Evolutionary conservation across 306 rosid species (phyloP).

Genomic region (Cucurbita pepo): DNA sequence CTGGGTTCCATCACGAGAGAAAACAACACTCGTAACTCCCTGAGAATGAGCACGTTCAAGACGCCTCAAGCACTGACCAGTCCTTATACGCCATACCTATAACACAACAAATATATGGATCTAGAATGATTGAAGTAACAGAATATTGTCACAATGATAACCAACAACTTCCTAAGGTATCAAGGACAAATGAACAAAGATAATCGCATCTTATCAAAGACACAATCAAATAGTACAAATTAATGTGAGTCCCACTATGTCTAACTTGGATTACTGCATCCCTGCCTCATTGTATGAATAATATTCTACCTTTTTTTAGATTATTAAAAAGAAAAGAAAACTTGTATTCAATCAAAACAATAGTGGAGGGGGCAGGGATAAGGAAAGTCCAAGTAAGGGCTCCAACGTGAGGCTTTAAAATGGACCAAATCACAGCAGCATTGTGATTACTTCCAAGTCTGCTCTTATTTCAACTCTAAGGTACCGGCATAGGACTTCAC

Average conservation of each 20-base stretch:
- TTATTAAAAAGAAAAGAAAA: background rate
- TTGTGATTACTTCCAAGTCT: background rate
- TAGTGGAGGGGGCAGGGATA: background rate
- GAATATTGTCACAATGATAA: too few species aligned
- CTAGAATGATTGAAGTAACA: background rate
- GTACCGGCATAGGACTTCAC: background rate
- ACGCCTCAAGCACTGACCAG: constrained; percentile 98
- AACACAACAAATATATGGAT: background rate
- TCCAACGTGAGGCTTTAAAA: background rate
- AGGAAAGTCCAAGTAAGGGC: background rate
- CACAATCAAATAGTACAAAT: background rate
- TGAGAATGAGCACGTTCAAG: constrained; percentile 94
- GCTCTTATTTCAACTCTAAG: background rate
- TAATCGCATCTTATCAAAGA: background rate
- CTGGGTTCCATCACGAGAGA: constrained; percentile 99
- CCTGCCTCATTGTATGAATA: background rate
- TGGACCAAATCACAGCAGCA: background rate
- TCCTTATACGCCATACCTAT: constrained; percentile 95
- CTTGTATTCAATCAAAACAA: background rate
- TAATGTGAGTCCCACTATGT: background rate
- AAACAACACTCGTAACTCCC: constrained; percentile 86
- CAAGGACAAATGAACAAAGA: background rate
- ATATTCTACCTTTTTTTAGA: background rate
- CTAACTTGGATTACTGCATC: background rate
- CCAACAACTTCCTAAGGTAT: background rate